Evolutionary conservation across 495 filamentous ascomycete species (phyloP), one percentile per base, ranked within the genome.

Genomic region (Neohortaea acidophila): DNA sequence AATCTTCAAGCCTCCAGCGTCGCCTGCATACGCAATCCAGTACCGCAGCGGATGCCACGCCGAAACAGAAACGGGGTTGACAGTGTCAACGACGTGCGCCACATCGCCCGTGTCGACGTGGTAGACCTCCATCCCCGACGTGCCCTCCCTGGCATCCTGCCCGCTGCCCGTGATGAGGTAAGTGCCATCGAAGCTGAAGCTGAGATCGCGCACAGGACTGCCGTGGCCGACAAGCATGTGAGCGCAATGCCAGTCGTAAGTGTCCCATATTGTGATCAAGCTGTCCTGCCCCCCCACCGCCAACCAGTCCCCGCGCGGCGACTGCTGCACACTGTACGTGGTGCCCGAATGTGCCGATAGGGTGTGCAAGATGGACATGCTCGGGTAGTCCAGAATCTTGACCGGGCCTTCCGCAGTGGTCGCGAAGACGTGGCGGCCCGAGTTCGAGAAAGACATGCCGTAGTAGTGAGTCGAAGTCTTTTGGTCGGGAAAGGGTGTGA

Each of bases 1-100:
- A 55, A 94, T 86, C 64, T 77, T 86, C 47, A 97, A 61, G 13
- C 77, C 80, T 0, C 77, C 75, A 3, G 74, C 63, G 50, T 91
- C 89, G 17, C 71, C 75, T n/a, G 81, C 78, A 64, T 92, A 94
- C 10, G 87, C 89, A 36, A 97, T 55, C 65, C 75, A 83, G 52
- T 96, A 97, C 51, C 78, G 64, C 24, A 69, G 80, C 3, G 89
- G 89, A 56, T 94, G 85, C 87, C 87, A 97, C 4, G 77, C 77
- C 5, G 94, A 78, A 47, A 58, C 57, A 49, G 61, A 38, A 25
- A 66, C 65, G 21, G 70, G 54, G 44, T 69, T 71, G 3, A 13
- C 20, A 1, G 79, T 81, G 39, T 83, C 79, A 37, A 94, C 67
- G 8, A 68, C 84, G 47, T 85, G 75, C 6, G 94, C 74, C 46